Evolutionary conservation across 2,329 filamentous ascomycete genomes (phyloP), one percentile per base, ranked within the genome.

Genomic region (Arthrobotrys pseudoclavata): DNA sequence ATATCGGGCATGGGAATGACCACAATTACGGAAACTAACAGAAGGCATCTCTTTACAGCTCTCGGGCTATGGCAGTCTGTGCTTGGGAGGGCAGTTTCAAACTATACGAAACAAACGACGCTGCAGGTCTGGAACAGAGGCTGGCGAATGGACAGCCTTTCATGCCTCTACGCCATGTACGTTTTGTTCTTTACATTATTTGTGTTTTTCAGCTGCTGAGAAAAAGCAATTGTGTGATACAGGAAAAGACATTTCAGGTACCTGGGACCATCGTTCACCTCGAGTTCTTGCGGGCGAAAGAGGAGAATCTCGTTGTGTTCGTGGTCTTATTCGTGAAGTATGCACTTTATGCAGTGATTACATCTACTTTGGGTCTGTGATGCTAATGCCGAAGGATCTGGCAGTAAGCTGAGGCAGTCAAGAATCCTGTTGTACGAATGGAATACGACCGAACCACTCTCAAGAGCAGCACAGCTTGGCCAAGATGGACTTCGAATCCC

Each of bases 381-480:
- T 48, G 20, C 62, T 68, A 42, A 69, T 57, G 29, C 40, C 6
- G 18, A 37, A 18, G 29, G 52, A 60, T 31, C 24, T 22, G n/a
- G 29, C 40, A 78, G 67, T 37, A 72, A 68, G 31, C 84, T 85
- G 34, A 86, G 87, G 0, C 83, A 84, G 13, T 87, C 88, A 1
- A 85, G 85, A 71, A 86, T 90, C 83, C 82, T 88, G 1, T 84
- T 87, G 1, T 91, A 89, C 79, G 88, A 91, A 79, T 91, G 90
- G 90, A 86, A 87, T 68, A 82, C 85, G 5, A 86, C 85, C 0
- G 85, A 87, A 31, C 83, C 86, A 48, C 83, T 91, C 9, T 82
- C 82, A 3, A 79, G 82, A 1, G 85, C 87, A 9, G 85, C 88
- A 18, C 80, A 83, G 4, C 83, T 85, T 57, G 87, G 87, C 52